Percentiles rank a stretch among this genome's conserved stretches.
Evolutionary conservation across 306 rosid genomes (phyloP).

Genomic region (Abrus pulchellus): DNA sequence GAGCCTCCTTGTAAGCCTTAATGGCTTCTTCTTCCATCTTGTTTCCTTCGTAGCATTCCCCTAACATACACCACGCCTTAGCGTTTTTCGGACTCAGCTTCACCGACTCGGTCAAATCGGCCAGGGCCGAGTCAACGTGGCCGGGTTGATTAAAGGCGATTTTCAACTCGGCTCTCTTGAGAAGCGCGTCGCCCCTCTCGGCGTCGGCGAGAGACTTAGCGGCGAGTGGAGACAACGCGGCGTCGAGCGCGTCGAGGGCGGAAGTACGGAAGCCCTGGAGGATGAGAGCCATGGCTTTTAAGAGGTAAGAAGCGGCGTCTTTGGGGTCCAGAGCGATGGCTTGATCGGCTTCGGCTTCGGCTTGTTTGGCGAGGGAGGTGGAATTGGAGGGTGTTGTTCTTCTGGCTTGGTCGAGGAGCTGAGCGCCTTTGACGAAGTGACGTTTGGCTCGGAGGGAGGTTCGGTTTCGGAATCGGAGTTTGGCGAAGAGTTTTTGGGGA

Average conservation of each 20-base stretch:
- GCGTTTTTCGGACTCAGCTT: slow-evolving; percentile 64
- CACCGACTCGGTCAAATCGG: slow-evolving; percentile 70
- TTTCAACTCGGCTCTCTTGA: slow-evolving; percentile 81
- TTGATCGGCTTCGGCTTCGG: slow-evolving; percentile 70
- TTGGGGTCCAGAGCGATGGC: slow-evolving; percentile 79
- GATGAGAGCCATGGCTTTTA: slow-evolving; percentile 77
- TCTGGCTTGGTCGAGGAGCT: slow-evolving; percentile 73
- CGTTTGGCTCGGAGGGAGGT: slow-evolving; percentile 66
- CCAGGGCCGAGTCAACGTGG: slow-evolving; percentile 66
- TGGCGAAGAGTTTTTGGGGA: slow-evolving; percentile 63
- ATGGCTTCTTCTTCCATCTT: slow-evolving; percentile 76
- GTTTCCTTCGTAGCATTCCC: slow-evolving; percentile 80
- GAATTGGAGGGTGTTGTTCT: slow-evolving; percentile 52
- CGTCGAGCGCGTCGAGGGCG: slow-evolving; percentile 80
- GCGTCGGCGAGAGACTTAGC: slow-evolving; percentile 57
- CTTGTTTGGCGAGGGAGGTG: slow-evolving; percentile 56
- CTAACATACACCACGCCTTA: slow-evolving; percentile 69
- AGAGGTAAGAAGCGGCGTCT: slow-evolving; percentile 89
- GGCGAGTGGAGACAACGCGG: slow-evolving; percentile 81
- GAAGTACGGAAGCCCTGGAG: slow-evolving; percentile 78
- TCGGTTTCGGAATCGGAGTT: slow-evolving; percentile 70
- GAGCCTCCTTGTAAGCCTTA: slow-evolving; percentile 78
- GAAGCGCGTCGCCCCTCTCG: slow-evolving; percentile 84
- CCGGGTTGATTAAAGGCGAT: slow-evolving; percentile 56
- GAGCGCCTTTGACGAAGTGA: slow-evolving; percentile 89